Percentiles rank a stretch among this genome's conserved stretches.
These are phyloP conservation scores for Neurospora sp. DNA, from an alignment of 2,329 filamentous ascomycete species.

Conservation along the genomic window DNA sequence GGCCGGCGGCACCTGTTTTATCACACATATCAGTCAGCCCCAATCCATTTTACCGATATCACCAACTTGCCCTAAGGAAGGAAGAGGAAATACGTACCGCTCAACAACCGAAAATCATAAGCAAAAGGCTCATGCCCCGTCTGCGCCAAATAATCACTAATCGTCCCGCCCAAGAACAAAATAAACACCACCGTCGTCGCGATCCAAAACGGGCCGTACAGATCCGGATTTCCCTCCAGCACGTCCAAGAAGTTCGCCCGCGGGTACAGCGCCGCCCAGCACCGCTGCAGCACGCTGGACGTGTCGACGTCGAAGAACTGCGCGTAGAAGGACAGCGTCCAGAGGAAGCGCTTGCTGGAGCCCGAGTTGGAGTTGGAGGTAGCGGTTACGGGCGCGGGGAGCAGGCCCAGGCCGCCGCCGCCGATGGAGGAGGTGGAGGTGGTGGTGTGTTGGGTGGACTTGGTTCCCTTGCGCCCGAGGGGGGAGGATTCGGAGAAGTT, in stretches of 20 bases:
- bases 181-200: conserved; percentile 95
- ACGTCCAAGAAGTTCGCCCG: conserved; percentile 94
- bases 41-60: not conserved
- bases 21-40: not conserved
- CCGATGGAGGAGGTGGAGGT: conserved; percentile 30
- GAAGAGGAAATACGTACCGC: conserved; percentile 30
- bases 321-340: conserved; percentile 86
- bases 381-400: conserved; percentile 48
- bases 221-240: conserved; percentile 88
- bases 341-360: conserved; percentile 72
- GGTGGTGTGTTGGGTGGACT: conserved; percentile 1
- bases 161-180: conserved; percentile 87
- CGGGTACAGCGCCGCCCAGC: conserved; percentile 80
- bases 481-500: conserved; percentile 58
- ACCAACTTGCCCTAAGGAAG: not conserved
- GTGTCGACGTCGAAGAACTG: conserved; percentile 99
- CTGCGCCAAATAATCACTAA: conserved; percentile 75
- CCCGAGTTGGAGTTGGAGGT: conserved; percentile 22
- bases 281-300: conserved; percentile 74
- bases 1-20: conserved; percentile 62
- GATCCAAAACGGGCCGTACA: conserved; percentile 98
- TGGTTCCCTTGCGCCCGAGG: conserved; percentile 39
- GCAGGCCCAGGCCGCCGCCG: conserved; percentile 8
- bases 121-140: conserved; percentile 64
- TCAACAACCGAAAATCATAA: conserved; percentile 85